Percentiles rank a stretch among this genome's conserved stretches.
Evolutionary conservation across 306 rosid species (phyloP).

Genomic region (Begonia masoniana): DNA sequence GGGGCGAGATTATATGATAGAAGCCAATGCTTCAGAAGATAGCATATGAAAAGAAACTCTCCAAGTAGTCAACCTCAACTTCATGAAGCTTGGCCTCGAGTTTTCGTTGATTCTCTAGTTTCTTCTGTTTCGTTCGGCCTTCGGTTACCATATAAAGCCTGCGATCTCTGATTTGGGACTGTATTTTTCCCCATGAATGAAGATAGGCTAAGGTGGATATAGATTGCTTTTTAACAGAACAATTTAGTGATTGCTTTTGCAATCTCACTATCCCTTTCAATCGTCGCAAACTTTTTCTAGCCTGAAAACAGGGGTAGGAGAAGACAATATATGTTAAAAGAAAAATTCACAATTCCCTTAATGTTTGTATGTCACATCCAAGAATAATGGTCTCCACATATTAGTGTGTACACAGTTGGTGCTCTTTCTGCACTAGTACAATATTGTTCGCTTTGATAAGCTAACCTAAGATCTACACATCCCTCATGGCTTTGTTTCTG

Average conservation of each 20-base stretch:
- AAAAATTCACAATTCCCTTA: too few relatives aligned
- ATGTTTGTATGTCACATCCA: not conserved
- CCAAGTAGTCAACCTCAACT: conserved; percentile 46
- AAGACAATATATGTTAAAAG: too few relatives aligned
- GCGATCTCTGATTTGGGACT: conserved; percentile 59
- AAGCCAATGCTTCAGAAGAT: conserved; percentile 1
- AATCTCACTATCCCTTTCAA: conserved; percentile 63
- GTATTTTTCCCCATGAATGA: conserved; percentile 88
- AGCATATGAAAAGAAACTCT: not conserved
- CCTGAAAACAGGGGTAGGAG: conserved; percentile 22
- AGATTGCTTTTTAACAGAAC: conserved; percentile 62
- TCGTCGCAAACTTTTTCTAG: conserved; percentile 58
- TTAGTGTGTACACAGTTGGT: too few relatives aligned
- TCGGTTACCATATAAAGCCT: conserved; percentile 88
- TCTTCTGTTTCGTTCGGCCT: conserved; percentile 64
- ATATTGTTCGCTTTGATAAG: too few relatives aligned
- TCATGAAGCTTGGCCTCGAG: conserved; percentile 89
- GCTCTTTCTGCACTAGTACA: too few relatives aligned
- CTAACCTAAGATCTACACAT: too few relatives aligned
- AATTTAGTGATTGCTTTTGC: conserved; percentile 36
- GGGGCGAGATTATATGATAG: not conserved
- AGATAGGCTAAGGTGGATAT: conserved; percentile 49
- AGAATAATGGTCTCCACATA: too few relatives aligned
- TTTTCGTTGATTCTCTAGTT: conserved; percentile 72
- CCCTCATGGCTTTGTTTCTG: too few relatives aligned